Percentiles rank a stretch among this genome's conserved stretches.
Evolutionary conservation across 2,329 filamentous ascomycete genomes (phyloP).

Genomic region (Didymella keratinophila): DNA sequence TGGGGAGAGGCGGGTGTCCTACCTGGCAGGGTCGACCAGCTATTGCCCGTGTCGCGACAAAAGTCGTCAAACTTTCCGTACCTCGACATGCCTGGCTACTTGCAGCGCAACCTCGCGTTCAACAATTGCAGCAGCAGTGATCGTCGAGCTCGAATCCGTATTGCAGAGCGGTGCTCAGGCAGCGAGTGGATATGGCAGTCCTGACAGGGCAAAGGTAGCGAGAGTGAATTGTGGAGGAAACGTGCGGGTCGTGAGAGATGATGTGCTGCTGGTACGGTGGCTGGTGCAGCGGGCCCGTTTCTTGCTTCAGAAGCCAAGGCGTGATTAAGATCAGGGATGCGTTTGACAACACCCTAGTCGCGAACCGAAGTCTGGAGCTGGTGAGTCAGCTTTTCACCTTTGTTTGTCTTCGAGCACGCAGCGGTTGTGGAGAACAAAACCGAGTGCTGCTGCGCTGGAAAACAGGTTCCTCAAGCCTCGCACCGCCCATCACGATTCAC

Average conservation of each 20-base stretch:
- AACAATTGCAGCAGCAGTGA: constrained; percentile 1
- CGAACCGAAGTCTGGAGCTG: constrained; percentile 15
- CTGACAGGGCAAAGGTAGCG: constrained; percentile 26
- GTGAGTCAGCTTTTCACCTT: not conserved
- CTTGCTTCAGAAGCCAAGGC: constrained; percentile 22
- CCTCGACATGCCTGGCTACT: constrained; percentile 41
- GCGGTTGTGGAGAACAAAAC: not conserved
- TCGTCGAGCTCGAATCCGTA: constrained; percentile 7
- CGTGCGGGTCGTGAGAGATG: constrained; percentile 28
- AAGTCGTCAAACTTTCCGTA: constrained; percentile 56
- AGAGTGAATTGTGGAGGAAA: constrained; percentile 28
- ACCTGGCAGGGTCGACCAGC: constrained; percentile 52
- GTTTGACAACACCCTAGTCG: constrained; percentile 30
- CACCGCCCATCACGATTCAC: constrained; percentile 12
- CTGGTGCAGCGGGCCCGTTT: constrained; percentile 18
- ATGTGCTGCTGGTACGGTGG: constrained; percentile 26
- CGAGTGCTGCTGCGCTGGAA: not conserved
- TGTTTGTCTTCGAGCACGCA: not conserved
- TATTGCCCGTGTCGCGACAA: constrained; percentile 59
- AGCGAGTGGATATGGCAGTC: constrained; percentile 21
- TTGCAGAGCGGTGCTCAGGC: constrained; percentile 18
- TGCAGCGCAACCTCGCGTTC: constrained; percentile 33
- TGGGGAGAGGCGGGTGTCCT: constrained; percentile 18
- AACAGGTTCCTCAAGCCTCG: constrained; percentile 1
- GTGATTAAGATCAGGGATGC: constrained; percentile 27